Percentiles rank a stretch among this genome's conserved stretches.
phyloP scores from a whole-genome alignment of 352 stramenopile species.

The Pythium phragmitis region DNA sequence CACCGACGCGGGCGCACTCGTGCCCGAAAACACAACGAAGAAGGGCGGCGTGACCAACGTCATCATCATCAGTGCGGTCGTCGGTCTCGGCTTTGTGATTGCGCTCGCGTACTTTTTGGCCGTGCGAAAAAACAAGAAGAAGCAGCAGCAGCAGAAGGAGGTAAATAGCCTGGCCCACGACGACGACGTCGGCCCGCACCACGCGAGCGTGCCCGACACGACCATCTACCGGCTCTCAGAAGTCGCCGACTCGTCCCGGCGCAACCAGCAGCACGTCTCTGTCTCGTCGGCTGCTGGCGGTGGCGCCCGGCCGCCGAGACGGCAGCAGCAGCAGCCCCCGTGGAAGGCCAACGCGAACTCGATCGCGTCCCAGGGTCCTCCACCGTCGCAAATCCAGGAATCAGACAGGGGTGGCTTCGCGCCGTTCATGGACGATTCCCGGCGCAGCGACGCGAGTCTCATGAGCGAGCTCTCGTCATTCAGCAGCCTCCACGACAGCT shows the following conservation, averaged over 20 bases:
- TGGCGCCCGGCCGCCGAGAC: neutral
- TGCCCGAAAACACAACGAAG: neutral
- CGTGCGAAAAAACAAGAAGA: neutral
- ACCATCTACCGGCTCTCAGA: slow-evolving; percentile 22
- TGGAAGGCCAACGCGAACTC: slow-evolving; percentile 5
- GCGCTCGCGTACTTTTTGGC: slow-evolving; percentile 13
- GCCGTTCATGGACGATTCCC: neutral
- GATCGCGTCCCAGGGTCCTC: neutral
- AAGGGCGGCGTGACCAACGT: slow-evolving; percentile 17
- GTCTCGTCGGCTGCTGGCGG: neutral
- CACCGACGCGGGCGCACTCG: neutral
- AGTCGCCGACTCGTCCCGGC: neutral
- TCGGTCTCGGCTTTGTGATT: slow-evolving; percentile 14
- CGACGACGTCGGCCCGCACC: neutral
- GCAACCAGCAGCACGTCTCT: too few species aligned
- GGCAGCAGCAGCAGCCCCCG: neutral
- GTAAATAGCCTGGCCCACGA: too few species aligned
- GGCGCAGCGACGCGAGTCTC: neutral
- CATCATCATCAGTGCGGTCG: slow-evolving; percentile 13
- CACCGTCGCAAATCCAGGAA: neutral
- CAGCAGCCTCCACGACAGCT: slow-evolving; percentile 10
- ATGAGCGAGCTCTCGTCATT: slow-evolving; percentile 12
- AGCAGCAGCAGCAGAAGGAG: neutral
- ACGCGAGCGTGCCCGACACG: neutral
- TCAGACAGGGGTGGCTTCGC: neutral